Evolutionary conservation across 2,329 filamentous ascomycete genomes (phyloP), one percentile per base, ranked within the genome.

Genomic region (Trichoderma pleuroti): DNA sequence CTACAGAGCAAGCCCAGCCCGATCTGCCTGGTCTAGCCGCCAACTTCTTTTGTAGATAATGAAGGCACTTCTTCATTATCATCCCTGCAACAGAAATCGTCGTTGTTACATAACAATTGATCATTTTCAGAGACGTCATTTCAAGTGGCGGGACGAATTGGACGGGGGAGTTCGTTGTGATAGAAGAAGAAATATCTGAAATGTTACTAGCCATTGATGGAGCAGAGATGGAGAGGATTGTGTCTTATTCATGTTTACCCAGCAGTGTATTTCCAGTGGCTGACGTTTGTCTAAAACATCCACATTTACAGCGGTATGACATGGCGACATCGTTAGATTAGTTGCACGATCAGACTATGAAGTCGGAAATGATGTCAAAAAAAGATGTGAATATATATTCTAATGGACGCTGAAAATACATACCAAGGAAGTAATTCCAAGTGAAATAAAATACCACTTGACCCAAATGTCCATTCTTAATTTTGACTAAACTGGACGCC

Each of bases 401-500:
- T 24, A 52, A 52, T 14, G 3, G 10, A 14, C 10, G 46, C 2
- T 52, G n/a, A 24, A 52, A 24, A 52, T 24, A 24, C 12, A 52
- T 24, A 52, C 46, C n/a, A 4, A 21, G n/a, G 5, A 12, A 52
- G 2, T 24, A 6, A 52, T 52, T 52, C 46, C 21, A 52, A 24
- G n/a, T 14, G 11, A 12, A 2, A 24, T 14, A 52, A 52, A 24
- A 52, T 11, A 52, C 2, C 46, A 24, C 14, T 52, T 34, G 14
- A 8, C 8, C 12, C 14, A 16, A 24, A 5, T 12, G 8, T n/a
- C 10, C n/a, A 42, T 24, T 12, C 21, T 42, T 24, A 68, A 6
- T 60, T 60, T 11, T 60, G 28, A 26, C 65, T 60, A 21, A 68
- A 68, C 24, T 68, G 65, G 9, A 68, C 65, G 3, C 65, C 65